Percentiles rank a stretch among this genome's conserved stretches.
phyloP scores from a whole-genome alignment of 371 early-diverging fungal genomes.

The Mucor saturninus region DNA sequence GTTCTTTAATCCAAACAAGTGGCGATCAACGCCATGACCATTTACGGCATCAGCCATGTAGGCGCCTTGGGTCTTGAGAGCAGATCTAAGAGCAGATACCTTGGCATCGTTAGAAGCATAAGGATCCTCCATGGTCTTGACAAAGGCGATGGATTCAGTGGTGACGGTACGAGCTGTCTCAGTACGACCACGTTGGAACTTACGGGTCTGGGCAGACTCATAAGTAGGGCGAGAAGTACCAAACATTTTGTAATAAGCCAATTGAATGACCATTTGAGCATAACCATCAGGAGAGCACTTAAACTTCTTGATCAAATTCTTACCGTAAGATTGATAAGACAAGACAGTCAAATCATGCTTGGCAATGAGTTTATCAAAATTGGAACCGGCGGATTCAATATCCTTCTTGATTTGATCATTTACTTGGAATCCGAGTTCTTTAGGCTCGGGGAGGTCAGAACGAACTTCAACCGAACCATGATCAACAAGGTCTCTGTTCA shows the following conservation, averaged over 20 bases:
- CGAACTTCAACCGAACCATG: conserved; percentile 61
- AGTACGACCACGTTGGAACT: conserved; percentile 92
- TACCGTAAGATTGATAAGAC: conserved; percentile 87
- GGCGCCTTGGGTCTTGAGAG: conserved; percentile 77
- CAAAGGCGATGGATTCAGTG: conserved; percentile 82
- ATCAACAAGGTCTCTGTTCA: conserved; percentile 58
- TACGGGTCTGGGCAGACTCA: conserved; percentile 90
- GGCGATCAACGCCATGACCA: conserved; percentile 91
- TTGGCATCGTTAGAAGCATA: conserved; percentile 58
- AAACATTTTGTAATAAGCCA: conserved; percentile 93
- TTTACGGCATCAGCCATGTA: conserved; percentile 87
- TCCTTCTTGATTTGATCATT: conserved; percentile 55
- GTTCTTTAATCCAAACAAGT: conserved; percentile 75
- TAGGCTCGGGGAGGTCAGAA: conserved; percentile 64
- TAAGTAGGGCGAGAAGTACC: conserved; percentile 84
- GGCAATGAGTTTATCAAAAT: conserved; percentile 73
- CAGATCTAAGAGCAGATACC: conserved; percentile 70
- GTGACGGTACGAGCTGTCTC: conserved; percentile 92
- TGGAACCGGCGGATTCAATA: conserved; percentile 64
- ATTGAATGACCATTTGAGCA: conserved; percentile 94
- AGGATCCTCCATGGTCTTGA: conserved; percentile 86
- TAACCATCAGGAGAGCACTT: conserved; percentile 91
- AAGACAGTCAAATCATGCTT: conserved; percentile 83
- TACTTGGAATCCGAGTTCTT: conserved; percentile 71
- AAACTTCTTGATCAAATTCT: conserved; percentile 90